Conservation (phyloP, 2,329 filamentous ascomycete species). For the Alternaria consortialis region DNA sequence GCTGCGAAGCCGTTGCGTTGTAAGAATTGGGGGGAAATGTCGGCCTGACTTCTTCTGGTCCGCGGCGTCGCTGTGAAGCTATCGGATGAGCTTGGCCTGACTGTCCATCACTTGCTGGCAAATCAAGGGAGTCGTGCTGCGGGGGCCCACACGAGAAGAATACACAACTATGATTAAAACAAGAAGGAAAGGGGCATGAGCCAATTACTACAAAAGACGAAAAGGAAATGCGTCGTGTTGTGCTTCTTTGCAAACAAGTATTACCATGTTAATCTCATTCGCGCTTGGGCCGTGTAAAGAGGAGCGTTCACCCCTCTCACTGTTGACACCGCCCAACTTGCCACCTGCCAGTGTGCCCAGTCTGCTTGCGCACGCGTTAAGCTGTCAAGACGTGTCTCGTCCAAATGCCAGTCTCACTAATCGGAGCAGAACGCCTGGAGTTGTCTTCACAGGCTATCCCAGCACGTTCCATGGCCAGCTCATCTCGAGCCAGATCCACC, state of each 20-base stretch:
- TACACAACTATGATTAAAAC: not conserved
- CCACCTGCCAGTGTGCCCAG: conserved; percentile 3
- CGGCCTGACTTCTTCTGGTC: not conserved
- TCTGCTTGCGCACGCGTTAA: conserved; percentile 6
- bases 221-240: conserved; percentile 22
- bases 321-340: conserved; percentile 10
- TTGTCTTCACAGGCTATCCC: conserved; percentile 13
- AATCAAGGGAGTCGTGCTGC: conserved; percentile 10
- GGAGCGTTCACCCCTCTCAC: not conserved
- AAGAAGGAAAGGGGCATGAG: conserved; percentile 9
- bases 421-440: conserved; percentile 5
- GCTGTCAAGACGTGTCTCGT: not conserved
- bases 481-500: conserved; percentile 1
- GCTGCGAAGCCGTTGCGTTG: conserved; percentile 12
- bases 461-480: conserved; percentile 13
- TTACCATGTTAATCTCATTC: conserved; percentile 21
- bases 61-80: conserved; percentile 13
- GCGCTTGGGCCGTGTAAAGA: conserved; percentile 18
- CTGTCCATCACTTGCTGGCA: conserved; percentile 3
- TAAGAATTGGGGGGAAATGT: not conserved
- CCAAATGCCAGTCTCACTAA: conserved; percentile 2
- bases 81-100: not conserved
- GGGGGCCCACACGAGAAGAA: conserved; percentile 7
- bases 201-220: conserved; percentile 6
- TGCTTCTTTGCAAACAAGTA: conserved; percentile 16